phyloP scores from a whole-genome alignment of 805 yeast species.

The Candida adriatica region DNA sequence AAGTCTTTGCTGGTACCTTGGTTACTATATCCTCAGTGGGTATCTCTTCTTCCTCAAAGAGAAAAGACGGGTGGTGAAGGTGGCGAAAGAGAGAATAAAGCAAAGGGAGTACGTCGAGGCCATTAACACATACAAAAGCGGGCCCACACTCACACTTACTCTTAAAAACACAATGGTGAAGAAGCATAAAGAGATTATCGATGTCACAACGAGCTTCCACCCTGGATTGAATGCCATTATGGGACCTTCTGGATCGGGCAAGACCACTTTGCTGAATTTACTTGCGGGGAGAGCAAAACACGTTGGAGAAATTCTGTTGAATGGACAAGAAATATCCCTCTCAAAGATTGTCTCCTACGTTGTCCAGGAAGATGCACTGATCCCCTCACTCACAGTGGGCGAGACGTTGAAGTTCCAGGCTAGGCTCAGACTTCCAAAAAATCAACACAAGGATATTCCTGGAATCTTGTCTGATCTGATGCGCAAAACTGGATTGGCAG shows the following conservation, averaged over 20 bases:
- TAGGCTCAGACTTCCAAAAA: slow-evolving; percentile 47
- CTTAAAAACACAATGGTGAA: slow-evolving; percentile 3
- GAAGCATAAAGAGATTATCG: too few relatives aligned
- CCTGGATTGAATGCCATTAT: slow-evolving; percentile 72
- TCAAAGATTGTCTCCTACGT: slow-evolving; percentile 59
- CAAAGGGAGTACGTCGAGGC: too few relatives aligned
- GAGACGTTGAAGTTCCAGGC: slow-evolving; percentile 77
- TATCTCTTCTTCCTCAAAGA: slow-evolving; percentile 38
- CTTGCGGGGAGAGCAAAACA: slow-evolving; percentile 48
- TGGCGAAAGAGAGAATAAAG: slow-evolving; percentile 19
- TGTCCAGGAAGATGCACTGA: slow-evolving; percentile 69
- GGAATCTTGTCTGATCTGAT: slow-evolving; percentile 50
- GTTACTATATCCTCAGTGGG: slow-evolving; percentile 44
- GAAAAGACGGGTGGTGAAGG: slow-evolving; percentile 18
- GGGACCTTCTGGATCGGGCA: slow-evolving; percentile 83
- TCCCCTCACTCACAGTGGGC: slow-evolving; percentile 66
- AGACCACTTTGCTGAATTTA: slow-evolving; percentile 57
- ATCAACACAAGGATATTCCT: slow-evolving; percentile 36
- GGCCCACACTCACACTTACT: too few relatives aligned
- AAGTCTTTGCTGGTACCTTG: slow-evolving; percentile 50
- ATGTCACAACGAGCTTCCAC: too few relatives aligned
- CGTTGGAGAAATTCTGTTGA: slow-evolving; percentile 40
- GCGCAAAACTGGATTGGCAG: slow-evolving; percentile 44
- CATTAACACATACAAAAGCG: too few relatives aligned
- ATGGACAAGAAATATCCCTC: slow-evolving; percentile 30